Evolutionary conservation across 2,329 filamentous ascomycete species (phyloP), one percentile per base, ranked within the genome.

Genomic region (Pseudocercospora macadamiae): DNA sequence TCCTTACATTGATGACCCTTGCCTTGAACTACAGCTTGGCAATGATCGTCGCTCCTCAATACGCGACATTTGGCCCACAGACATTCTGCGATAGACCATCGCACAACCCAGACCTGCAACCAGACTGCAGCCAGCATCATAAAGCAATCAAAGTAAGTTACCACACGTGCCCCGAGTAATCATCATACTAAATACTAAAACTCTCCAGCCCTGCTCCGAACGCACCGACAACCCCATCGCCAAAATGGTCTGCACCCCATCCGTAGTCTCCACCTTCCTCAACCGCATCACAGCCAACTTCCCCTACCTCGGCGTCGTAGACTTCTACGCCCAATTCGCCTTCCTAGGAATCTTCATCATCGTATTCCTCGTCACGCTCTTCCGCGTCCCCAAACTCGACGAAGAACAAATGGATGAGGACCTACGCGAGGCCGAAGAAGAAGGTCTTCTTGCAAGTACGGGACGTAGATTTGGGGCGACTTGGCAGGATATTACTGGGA

Each of bases 1-100:
- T 99, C 80, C 82, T 99, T 47, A 93, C 91, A 0, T 83, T 97
- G 64, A 93, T 96, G 65, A 90, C 90, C 2, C 79, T 99, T 42
- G 95, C 91, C 30, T 89, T 96, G 75, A 96, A 97, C 78, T 99
- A 97, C 74, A 86, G 91, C 7, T 80, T 97, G 39, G 89, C 91
- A 57, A 96, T 96, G 89, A 82, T 97, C 62, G 86, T 96, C n/a
- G 95, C 92, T 4, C 95, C 95, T 1, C 93, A 97, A 71, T 99
- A 99, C 73, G 86, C 93, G 47, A 96, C 89, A 55, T 99, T 91
- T 72, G 95, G 95, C 51, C 91, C 93, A 0, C 95, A 99, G 75
- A 96, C 90, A 0, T 97, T 93, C 78, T 99, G 95, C 76, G 88
- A 91, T 68, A 86, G 89, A 63, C 81, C 86, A 30, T 83, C 87